Conservation (phyloP, 345 rosid species). For the Psidium friedrichsthalianum region DNA sequence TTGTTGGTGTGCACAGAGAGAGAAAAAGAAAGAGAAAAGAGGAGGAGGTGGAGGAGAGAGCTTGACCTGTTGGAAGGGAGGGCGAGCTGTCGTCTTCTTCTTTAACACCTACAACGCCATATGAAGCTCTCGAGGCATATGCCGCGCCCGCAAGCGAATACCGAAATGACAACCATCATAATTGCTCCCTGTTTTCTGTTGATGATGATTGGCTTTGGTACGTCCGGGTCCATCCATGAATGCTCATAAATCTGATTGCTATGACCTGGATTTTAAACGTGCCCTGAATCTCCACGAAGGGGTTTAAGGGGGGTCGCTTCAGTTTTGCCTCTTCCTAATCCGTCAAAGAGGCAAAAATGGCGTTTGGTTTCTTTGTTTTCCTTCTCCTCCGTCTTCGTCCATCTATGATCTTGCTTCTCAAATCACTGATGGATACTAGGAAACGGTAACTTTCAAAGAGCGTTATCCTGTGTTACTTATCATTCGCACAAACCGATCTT, state of each 20-base stretch:
- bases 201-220: not conserved
- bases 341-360: not conserved
- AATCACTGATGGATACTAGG: too few relatives aligned
- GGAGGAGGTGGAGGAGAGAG: not conserved
- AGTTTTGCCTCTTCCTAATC: not conserved
- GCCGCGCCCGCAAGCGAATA: not conserved
- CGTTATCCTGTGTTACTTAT: not conserved
- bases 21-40: not conserved
- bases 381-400: too few relatives aligned
- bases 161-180: not conserved
- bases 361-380: not conserved
- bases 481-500: too few relatives aligned
- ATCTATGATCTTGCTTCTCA: too few relatives aligned
- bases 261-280: not conserved
- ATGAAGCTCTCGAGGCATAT: not conserved
- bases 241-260: not conserved
- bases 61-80: not conserved
- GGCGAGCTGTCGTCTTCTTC: not conserved
- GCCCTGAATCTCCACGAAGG: not conserved
- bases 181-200: not conserved
- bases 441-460: too few relatives aligned
- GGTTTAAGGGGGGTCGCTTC: not conserved
- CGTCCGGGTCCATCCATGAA: not conserved
- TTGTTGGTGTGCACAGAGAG: not conserved
- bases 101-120: not conserved